Percentiles rank a stretch among this genome's conserved stretches.
Evolutionary conservation across 179 eudicot genomes (phyloP).

Genomic region (Drosera spatulata): DNA sequence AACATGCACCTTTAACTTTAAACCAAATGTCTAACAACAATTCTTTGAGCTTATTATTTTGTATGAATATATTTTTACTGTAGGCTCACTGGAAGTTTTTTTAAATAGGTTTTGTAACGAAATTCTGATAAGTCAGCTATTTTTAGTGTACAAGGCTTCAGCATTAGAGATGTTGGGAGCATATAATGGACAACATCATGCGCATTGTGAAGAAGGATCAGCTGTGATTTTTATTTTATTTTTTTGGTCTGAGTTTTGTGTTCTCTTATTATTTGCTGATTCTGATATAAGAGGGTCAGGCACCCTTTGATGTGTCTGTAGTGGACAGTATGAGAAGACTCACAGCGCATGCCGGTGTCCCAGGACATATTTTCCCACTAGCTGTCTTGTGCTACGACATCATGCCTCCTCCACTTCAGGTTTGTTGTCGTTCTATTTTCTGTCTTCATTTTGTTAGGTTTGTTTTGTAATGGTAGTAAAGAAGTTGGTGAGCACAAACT

Average conservation of each 20-base stretch:
- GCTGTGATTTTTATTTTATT: not conserved
- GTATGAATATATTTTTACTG: too few relatives aligned
- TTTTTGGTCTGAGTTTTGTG: not conserved
- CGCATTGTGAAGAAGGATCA: not conserved
- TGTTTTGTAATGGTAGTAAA: not conserved
- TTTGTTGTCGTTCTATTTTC: slow-evolving; percentile 6
- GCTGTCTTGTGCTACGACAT: slow-evolving; percentile 75
- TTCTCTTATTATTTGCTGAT: slow-evolving; percentile 11
- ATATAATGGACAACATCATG: not conserved
- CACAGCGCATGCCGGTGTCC: slow-evolving; percentile 70
- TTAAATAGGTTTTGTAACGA: too few relatives aligned
- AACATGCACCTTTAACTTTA: too few relatives aligned
- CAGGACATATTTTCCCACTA: slow-evolving; percentile 84
- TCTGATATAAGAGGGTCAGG: slow-evolving; percentile 54
- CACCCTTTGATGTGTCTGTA: slow-evolving; percentile 77
- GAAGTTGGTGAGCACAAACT: not conserved
- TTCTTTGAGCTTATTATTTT: too few relatives aligned
- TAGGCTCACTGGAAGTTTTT: too few relatives aligned
- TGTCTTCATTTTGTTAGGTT: too few relatives aligned
- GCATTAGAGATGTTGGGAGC: too few relatives aligned
- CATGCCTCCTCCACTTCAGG: slow-evolving; percentile 70
- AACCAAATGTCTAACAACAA: too few relatives aligned
- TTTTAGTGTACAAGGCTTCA: too few relatives aligned
- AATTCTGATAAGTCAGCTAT: too few relatives aligned
- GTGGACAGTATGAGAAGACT: slow-evolving; percentile 97